Conservation (phyloP, 78 protist genomes). For the Dictyostelium purpureum region DNA sequence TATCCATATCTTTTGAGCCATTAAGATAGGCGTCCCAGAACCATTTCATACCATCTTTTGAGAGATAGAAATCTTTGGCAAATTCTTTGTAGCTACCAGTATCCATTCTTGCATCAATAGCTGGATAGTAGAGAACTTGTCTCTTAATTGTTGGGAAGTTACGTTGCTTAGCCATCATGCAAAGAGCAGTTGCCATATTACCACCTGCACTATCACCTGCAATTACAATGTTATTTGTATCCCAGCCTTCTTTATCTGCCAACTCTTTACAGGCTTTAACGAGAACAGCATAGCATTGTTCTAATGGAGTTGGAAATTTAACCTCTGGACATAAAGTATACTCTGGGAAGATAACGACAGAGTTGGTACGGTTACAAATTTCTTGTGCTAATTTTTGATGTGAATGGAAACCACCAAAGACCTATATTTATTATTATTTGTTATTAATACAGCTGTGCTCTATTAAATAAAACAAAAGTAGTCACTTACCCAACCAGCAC, state of each 20-base stretch:
- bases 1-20: background rate
- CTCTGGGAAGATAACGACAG: background rate
- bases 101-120: background rate
- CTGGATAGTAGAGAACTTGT: slow-evolving; percentile 13
- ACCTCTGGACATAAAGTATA: background rate
- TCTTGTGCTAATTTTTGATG: slow-evolving; percentile 17
- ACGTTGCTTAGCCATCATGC: background rate
- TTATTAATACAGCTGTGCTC: too few relatives aligned
- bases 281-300: background rate
- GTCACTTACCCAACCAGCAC: slow-evolving; percentile 39
- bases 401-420: background rate
- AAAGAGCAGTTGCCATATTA: background rate
- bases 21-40: slow-evolving; percentile 8
- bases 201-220: slow-evolving; percentile 45
- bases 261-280: background rate
- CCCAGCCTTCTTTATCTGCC: background rate
- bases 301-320: slow-evolving; percentile 2
- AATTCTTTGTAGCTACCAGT: background rate
- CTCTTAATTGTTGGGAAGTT: background rate
- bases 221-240: background rate
- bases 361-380: slow-evolving; percentile 2
- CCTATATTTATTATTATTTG: too few relatives aligned
- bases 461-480: too few relatives aligned
- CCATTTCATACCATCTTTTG: background rate
- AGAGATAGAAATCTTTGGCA: background rate